Evolutionary conservation across 768 basidiomycete genomes (phyloP), one percentile per base, ranked within the genome.

Genomic region (Amanita pallidorosea): DNA sequence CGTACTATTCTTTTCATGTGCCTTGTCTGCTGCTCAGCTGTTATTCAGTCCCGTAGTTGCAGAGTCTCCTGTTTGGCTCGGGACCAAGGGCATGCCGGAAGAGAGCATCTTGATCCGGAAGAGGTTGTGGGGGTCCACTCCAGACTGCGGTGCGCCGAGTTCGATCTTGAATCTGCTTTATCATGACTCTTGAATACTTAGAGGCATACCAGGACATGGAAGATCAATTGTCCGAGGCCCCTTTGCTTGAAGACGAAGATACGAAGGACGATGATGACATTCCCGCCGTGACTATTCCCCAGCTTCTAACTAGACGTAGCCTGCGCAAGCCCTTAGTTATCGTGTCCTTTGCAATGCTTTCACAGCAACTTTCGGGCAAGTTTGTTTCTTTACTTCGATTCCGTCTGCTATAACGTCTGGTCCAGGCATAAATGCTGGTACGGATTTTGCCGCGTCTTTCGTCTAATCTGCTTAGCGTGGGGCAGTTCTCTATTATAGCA

Each of bases 401-500:
- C 55, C 12, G 50, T 33, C 52, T 23, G 54, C 46, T 40, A 22
- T 49, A 17, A 49, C 18, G 37, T 45, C 8, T 33, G 6, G 17
- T 27, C 4, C 45, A 85, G 87, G 88, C 15, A 83, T 89, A 60
- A 90, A 88, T 62, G 86, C 85, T 60, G 77, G 83, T 79, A 55
- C 57, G 54, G 38, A 29, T 18, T 36, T 45, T 31, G 43, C 17
- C 9, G 31, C 35, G 17, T 33, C 22, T 27, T 6, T 7, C 33
- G 7, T 42, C 5, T 48, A 12, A 40, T 46, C 12, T 17, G 44
- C 34, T 48, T 52, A 52, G 56, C 48, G 20, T 20, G 25, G 52
- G 25, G 23, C 61, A 84, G 92, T 95, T 23, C 72, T 95, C 49
- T 95, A 92, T 64, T 95, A 94, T 67, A 89, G 86, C 66, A 93